phyloP scores from a whole-genome alignment of 1,284 basidiomycete genomes.

The Chalciporus piperatoides region DNA sequence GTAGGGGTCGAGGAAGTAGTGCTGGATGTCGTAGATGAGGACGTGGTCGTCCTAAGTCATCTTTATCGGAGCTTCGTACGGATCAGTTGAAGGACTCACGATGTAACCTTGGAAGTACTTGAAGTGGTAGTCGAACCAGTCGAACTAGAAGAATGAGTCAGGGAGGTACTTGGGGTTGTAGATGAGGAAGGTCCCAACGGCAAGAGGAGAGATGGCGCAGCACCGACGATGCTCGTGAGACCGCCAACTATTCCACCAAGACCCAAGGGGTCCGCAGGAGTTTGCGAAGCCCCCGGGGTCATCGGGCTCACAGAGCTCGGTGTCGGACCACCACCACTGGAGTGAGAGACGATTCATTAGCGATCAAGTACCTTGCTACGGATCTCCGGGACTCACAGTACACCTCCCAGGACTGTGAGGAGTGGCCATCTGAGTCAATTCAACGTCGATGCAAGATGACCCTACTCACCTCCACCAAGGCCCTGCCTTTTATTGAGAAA shows the following conservation, averaged over 20 bases:
- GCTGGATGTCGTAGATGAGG: slow-evolving; percentile 1
- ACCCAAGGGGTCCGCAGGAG: not conserved
- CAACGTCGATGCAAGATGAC: not conserved
- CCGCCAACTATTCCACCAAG: slow-evolving; percentile 10
- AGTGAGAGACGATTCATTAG: not conserved
- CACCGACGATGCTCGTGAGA: slow-evolving; percentile 21
- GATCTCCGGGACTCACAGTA: slow-evolving; percentile 20
- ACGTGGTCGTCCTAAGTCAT: slow-evolving; percentile 9
- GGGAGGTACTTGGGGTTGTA: slow-evolving; percentile 10
- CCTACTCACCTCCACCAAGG: slow-evolving; percentile 28
- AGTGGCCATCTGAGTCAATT: not conserved
- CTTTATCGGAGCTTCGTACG: not conserved
- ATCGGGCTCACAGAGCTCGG: not conserved
- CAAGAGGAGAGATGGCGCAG: slow-evolving; percentile 11
- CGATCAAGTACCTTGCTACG: not conserved
- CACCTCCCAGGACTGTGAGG: slow-evolving; percentile 15
- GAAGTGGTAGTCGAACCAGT: slow-evolving; percentile 26
- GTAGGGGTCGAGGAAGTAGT: slow-evolving; percentile 12
- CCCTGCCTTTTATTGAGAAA: slow-evolving; percentile 30
- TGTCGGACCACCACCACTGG: slow-evolving; percentile 9
- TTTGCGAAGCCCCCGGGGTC: slow-evolving; percentile 3
- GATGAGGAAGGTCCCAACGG: slow-evolving; percentile 21
- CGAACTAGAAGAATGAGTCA: slow-evolving; percentile 27
- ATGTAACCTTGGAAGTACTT: slow-evolving; percentile 6
- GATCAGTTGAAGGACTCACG: slow-evolving; percentile 17